Base-by-base conservation (phyloP, 306 rosid species). In the Quercus variabilis region DNA sequence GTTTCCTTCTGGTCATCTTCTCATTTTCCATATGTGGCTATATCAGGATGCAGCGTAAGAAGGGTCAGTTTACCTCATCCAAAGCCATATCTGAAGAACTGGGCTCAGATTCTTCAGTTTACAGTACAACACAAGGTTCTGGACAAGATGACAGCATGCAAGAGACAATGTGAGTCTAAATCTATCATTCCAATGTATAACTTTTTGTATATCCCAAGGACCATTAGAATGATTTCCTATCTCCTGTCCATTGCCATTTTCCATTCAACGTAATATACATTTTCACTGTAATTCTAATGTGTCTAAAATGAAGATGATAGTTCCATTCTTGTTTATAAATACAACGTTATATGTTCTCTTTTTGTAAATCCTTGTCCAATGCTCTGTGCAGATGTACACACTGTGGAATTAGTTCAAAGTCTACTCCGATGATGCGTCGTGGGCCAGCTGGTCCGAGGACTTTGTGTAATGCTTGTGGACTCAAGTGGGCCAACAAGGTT, bases 401-500 rank as follows among this genome's bases (percentile, higher is more conserved):
- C 77, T 88, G 91, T 69, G 91, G 91, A 73, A 83, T 73, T 55
- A 80, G 91, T 76, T 88, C 91, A 72, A 85, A 80, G 76, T 85
- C 84, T 52, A 88, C 91, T 43, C 91, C 91, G 2, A 88, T 88
- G 91, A 88, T 88, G 91, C 89, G 91, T 1, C 85, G 91, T 38
- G 91, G 91, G 68, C 91, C 91, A 65, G 76, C 77, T 65, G 91
- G 91, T 60, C 89, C 91, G 4, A 85, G 87, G 83, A 85, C 89
- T 31, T 63, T 87, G 51, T 87, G 91, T 73, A 88, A 88, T 60
- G 91, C 91, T 31, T 88, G 91, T 28, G 91, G 91, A 75, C 87
- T 88, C 43, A 85, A 85, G 75, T 88, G 91, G 91, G 91, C 91
- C 19, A 88, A 88, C 75, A 88, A 81, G 91, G 91, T 88, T 60